A percentile compares a stretch with the other conserved stretches of the same genome.
Evolutionary conservation across 352 stramenopile species (phyloP).

Genomic region (Phytophthora megakarya): DNA sequence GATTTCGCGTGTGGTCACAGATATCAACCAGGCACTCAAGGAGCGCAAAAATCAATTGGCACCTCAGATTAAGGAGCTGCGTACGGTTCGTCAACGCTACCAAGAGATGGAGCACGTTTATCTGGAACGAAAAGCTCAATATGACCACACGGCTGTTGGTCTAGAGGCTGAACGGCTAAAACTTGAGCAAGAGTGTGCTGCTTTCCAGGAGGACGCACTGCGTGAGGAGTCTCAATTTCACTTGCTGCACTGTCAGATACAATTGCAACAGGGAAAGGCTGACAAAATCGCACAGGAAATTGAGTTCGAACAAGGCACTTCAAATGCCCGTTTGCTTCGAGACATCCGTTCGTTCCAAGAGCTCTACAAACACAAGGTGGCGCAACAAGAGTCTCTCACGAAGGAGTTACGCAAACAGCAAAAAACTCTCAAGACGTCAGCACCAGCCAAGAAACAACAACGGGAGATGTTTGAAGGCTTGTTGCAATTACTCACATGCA

Average conservation of each 20-base stretch:
- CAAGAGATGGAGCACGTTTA: conserved; percentile 91
- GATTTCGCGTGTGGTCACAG: conserved; percentile 90
- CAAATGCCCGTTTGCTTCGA: conserved; percentile 61
- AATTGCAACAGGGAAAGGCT: conserved; percentile 74
- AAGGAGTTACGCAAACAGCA: conserved; percentile 93
- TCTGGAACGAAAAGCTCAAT: conserved; percentile 85
- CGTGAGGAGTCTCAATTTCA: conserved; percentile 90
- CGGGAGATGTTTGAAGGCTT: conserved; percentile 87
- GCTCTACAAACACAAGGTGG: conserved; percentile 92
- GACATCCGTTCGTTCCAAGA: conserved; percentile 91
- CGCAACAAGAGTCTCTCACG: conserved; percentile 89
- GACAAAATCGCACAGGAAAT: conserved; percentile 89
- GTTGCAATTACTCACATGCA: conserved; percentile 78
- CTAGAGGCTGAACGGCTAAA: conserved; percentile 90
- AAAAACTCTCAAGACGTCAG: conserved; percentile 85
- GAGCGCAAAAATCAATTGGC: conserved; percentile 92
- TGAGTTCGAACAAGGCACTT: conserved; percentile 83
- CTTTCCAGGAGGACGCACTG: conserved; percentile 88
- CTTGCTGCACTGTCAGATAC: conserved; percentile 73
- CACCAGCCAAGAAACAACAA: conserved; percentile 77
- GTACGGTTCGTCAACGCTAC: conserved; percentile 86
- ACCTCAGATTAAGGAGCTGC: conserved; percentile 92
- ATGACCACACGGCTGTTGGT: conserved; percentile 88
- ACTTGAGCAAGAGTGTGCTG: conserved; percentile 89
- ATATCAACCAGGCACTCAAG: conserved; percentile 92